Evolutionary conservation across 2,329 filamentous ascomycete species (phyloP), one percentile per base, ranked within the genome.

Genomic region (Exophiala sideris): DNA sequence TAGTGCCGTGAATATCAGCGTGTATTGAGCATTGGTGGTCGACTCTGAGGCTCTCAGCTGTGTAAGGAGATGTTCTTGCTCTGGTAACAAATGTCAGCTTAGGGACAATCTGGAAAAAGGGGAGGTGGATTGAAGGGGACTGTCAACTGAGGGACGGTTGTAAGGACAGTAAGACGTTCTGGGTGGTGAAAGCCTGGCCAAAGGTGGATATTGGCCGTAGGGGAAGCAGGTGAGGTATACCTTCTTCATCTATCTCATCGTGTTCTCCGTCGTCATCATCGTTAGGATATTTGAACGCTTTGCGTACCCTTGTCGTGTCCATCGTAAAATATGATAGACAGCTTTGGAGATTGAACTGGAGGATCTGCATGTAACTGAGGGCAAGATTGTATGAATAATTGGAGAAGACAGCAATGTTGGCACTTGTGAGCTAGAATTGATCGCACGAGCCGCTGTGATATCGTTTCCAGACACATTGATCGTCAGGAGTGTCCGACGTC

Each of bases 171-270:
- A 8, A 2, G 4, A 29, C 24, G 5, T 5, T 4, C 24, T 29
- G 7, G 24, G 35, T 36, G 11, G 11, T 11, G 29, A 11, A 29
- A 34, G 14, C 29, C 38, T n/a, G 40, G 18, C 24, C n/a, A 32
- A 21, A 48, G 47, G 38, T 34, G 33, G 33, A 24, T n/a, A 48
- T 52, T 3, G 24, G 29, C 16, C 7, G n/a, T 6, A 18, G 16
- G 3, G 38, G 4, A 40, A 41, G 3, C 8, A 32, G 16, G 3
- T 41, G 35, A 18, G 4, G 44, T 48, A 14, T 56, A 60, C 59
- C 59, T 60, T 64, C 53, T 50, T 64, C 62, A 35, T 64, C 60
- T 45, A 61, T 54, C 12, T 64, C 63, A 18, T 62, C 62, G 36
- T 52, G 55, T 10, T 10, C 38, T 18, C 54, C 41, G 12, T 45